A percentile compares a stretch with the other conserved stretches of the same genome.
phyloP scores from a whole-genome alignment of 73 alveolate species.

The Uronychia setigera region DNA sequence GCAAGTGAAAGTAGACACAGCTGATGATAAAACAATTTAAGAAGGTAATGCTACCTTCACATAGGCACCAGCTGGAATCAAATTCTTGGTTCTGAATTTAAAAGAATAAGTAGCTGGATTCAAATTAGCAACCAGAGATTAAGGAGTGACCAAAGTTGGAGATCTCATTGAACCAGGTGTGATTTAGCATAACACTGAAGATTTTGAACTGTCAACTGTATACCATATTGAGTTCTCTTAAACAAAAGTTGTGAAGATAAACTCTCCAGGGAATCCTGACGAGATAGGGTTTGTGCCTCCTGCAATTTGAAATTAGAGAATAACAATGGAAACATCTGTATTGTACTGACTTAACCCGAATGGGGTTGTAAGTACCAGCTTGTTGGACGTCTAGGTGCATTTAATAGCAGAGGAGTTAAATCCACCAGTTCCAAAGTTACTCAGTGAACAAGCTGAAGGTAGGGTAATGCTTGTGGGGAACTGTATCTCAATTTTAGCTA shows the following conservation, averaged over 20 bases:
- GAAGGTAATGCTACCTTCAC: neutral
- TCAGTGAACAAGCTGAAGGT: neutral
- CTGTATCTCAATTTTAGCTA: neutral
- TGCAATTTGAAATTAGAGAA: neutral
- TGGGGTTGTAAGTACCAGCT: neutral
- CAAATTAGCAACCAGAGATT: neutral
- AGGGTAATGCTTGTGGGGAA: slow-evolving; percentile 2
- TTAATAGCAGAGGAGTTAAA: neutral
- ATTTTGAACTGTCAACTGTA: neutral
- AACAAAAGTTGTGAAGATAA: neutral
- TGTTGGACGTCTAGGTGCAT: neutral
- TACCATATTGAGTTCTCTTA: neutral
- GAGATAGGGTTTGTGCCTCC: neutral
- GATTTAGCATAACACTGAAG: neutral
- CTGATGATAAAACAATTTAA: neutral
- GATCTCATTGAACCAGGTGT: neutral
- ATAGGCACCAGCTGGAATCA: neutral
- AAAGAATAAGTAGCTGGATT: neutral
- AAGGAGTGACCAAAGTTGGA: neutral
- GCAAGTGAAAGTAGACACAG: neutral
- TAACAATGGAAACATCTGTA: too few species aligned
- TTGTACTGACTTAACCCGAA: too few species aligned
- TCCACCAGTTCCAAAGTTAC: neutral
- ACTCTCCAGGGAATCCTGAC: neutral
- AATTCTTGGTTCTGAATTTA: neutral